Evolutionary conservation across 805 yeast genomes (phyloP).

Genomic region (Schwanniomyces pseudopolymorphus): DNA sequence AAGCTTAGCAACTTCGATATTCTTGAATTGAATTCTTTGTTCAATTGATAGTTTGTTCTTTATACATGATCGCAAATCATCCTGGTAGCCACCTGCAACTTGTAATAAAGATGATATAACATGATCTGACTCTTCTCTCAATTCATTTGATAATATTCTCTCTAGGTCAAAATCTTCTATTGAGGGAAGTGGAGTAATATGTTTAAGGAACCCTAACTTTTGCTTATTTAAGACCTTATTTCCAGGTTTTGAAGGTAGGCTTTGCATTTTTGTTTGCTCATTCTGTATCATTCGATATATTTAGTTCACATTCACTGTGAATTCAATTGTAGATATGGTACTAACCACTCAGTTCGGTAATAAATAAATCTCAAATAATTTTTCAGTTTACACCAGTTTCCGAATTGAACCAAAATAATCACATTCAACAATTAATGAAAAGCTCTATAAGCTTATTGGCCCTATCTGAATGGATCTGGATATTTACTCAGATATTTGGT

Average conservation of each 20-base stretch:
- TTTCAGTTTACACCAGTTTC: not conserved
- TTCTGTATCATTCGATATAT: not conserved
- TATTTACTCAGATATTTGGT: conserved; percentile 49
- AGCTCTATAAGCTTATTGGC: not conserved
- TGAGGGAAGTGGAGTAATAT: conserved; percentile 20
- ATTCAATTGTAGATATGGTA: not conserved
- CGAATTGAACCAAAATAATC: not conserved
- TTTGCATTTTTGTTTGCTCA: not conserved
- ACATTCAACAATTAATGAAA: not conserved
- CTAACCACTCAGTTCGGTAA: not conserved
- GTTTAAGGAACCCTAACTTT: not conserved
- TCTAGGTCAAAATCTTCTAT: conserved; percentile 32
- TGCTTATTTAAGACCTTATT: not conserved
- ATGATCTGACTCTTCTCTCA: conserved; percentile 27
- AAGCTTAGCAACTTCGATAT: conserved; percentile 34
- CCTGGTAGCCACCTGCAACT: conserved; percentile 32
- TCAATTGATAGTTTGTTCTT: conserved; percentile 33
- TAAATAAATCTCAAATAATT: not conserved
- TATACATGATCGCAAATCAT: conserved; percentile 35
- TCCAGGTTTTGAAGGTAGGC: not conserved
- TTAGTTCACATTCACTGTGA: not conserved
- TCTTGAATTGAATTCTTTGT: conserved; percentile 41
- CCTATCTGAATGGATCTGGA: conserved; percentile 5
- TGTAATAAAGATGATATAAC: conserved; percentile 26
- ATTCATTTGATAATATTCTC: conserved; percentile 22